A percentile compares a stretch with the other conserved stretches of the same genome.
Evolutionary conservation across 2,329 filamentous ascomycete species (phyloP).

Genomic region (Pseudovirgaria hyperparasitica): DNA sequence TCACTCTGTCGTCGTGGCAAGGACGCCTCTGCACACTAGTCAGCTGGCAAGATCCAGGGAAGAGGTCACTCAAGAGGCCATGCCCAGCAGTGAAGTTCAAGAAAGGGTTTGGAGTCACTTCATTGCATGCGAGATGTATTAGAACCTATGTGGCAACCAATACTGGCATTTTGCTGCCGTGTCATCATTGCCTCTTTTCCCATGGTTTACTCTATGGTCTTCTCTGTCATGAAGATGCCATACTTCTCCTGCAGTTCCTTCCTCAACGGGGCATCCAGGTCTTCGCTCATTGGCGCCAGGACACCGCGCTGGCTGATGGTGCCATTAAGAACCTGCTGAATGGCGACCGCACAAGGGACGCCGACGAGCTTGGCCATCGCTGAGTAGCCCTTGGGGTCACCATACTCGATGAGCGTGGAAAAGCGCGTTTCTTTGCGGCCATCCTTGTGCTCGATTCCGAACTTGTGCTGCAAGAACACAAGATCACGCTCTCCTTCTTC

Average conservation of each 20-base stretch:
- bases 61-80: too few species aligned
- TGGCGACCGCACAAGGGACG: constrained; percentile 61
- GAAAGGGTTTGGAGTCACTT: too few species aligned
- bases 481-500: constrained; percentile 72
- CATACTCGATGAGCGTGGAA: constrained; percentile 73
- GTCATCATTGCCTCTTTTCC: too few species aligned
- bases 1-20: too few species aligned
- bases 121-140: too few species aligned
- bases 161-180: too few species aligned
- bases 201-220: too few species aligned
- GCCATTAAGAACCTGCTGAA: constrained; percentile 64
- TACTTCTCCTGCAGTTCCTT: constrained; percentile 68
- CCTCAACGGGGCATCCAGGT: constrained; percentile 61
- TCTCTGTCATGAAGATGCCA: constrained; percentile 60
- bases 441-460: constrained; percentile 72
- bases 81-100: too few species aligned
- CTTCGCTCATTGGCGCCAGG: constrained; percentile 61
- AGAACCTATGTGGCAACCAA: too few species aligned
- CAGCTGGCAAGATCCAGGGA: too few species aligned
- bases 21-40: too few species aligned
- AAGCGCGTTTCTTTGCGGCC: constrained; percentile 65
- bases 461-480: constrained; percentile 68
- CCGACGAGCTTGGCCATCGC: constrained; percentile 78
- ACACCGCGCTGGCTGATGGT: constrained; percentile 61
- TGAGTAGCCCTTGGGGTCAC: constrained; percentile 63